These are phyloP conservation scores for Penicillium thymicola DNA, from an alignment of 2,329 filamentous ascomycete species.

Conservation along the genomic window DNA sequence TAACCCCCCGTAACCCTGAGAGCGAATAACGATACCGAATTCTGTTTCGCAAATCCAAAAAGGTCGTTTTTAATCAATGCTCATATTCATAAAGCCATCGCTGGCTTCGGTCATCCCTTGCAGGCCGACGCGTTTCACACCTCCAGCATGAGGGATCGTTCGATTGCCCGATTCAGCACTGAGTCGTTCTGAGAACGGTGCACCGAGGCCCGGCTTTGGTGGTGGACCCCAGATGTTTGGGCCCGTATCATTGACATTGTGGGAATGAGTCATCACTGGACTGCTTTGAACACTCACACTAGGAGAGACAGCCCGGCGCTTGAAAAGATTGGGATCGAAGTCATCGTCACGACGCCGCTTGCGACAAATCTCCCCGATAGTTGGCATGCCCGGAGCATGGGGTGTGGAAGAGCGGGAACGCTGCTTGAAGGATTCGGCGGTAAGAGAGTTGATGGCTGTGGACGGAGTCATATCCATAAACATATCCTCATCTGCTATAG, in stretches of 20 bases:
- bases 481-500: constrained; percentile 42
- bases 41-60: not conserved
- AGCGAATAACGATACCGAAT: not conserved
- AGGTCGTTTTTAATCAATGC: constrained; percentile 64
- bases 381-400: constrained; percentile 45
- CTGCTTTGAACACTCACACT: constrained; percentile 89
- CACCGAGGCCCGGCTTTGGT: constrained; percentile 56
- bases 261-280: constrained; percentile 76
- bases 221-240: constrained; percentile 67
- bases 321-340: constrained; percentile 82
- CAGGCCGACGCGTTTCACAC: constrained; percentile 66
- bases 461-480: constrained; percentile 42
- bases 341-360: constrained; percentile 88
- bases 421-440: constrained; percentile 31
- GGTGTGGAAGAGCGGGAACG: constrained; percentile 42
- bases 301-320: constrained; percentile 85
- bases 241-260: constrained; percentile 65
- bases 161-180: constrained; percentile 51
- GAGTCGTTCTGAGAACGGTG: constrained; percentile 49
- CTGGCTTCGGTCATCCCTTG: constrained; percentile 96
- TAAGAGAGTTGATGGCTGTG: constrained; percentile 26
- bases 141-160: constrained; percentile 43
- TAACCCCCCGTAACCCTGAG: not conserved
- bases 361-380: constrained; percentile 70
- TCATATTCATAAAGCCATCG: constrained; percentile 95